Evolutionary conservation across 2,329 filamentous ascomycete genomes (phyloP).

Genomic region (Orbilia ellipsospora): DNA sequence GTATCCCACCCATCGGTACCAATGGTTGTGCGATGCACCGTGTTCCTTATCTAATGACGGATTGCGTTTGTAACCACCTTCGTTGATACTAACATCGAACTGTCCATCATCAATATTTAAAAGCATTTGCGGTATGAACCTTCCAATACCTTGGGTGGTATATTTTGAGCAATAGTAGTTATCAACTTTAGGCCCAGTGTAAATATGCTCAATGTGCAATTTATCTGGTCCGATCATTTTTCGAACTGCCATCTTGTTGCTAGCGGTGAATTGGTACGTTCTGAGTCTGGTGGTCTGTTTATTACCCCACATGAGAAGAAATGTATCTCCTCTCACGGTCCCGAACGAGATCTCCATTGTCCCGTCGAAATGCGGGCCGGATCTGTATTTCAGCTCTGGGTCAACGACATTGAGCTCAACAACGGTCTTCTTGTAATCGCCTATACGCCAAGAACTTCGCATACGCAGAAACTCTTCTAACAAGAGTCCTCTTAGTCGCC

Average conservation of each 20-base stretch:
- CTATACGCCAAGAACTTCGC: slow-evolving; percentile 45
- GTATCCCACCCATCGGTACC: background rate
- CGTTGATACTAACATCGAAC: slow-evolving; percentile 34
- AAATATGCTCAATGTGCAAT: background rate
- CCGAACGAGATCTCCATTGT: slow-evolving; percentile 26
- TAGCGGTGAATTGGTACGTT: slow-evolving; percentile 18
- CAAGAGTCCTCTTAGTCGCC: slow-evolving; percentile 26
- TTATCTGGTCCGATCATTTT: slow-evolving; percentile 9
- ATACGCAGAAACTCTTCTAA: slow-evolving; percentile 37
- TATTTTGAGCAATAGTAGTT: slow-evolving; percentile 5
- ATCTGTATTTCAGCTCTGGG: background rate
- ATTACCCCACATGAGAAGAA: slow-evolving; percentile 27
- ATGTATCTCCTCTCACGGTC: slow-evolving; percentile 27
- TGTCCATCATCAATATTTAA: slow-evolving; percentile 8
- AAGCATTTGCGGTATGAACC: background rate
- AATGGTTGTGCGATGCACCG: background rate
- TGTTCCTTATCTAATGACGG: background rate
- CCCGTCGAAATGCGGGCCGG: slow-evolving; percentile 21
- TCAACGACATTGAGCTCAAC: slow-evolving; percentile 7
- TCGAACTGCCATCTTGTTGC: slow-evolving; percentile 3
- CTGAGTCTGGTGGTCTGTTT: background rate
- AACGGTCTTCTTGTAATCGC: slow-evolving; percentile 39
- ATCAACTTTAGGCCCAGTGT: background rate
- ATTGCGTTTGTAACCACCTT: slow-evolving; percentile 25
- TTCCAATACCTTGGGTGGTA: background rate